Evolutionary conservation across 495 filamentous ascomycete species (phyloP).

Genomic region (Lepidopterella palustris): DNA sequence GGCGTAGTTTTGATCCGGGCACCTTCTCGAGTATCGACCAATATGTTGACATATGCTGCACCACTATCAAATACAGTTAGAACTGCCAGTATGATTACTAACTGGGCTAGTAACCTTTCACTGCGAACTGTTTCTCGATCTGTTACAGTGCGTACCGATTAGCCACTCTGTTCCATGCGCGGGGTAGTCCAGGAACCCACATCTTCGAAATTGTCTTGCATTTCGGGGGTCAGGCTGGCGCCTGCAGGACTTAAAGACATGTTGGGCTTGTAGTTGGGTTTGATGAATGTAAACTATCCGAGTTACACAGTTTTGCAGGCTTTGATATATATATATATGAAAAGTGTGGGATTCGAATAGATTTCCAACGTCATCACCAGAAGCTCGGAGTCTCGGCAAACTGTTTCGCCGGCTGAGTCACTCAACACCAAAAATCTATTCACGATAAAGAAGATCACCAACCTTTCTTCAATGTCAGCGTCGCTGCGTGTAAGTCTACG

Average conservation of each 20-base stretch:
- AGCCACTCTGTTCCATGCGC: background rate
- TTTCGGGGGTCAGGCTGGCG: conserved; percentile 54
- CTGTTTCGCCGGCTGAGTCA: conserved; percentile 11
- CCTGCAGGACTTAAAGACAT: conserved; percentile 44
- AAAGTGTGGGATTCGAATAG: background rate
- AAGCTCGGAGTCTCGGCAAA: background rate
- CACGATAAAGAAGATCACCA: conserved; percentile 1
- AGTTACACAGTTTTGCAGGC: too few relatives aligned
- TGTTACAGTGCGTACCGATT: conserved; percentile 35
- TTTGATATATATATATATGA: too few relatives aligned
- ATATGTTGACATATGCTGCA: conserved; percentile 93
- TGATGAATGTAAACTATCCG: background rate
- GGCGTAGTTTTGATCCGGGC: conserved; percentile 72
- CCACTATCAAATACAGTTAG: conserved; percentile 48
- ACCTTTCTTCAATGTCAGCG: conserved; percentile 22
- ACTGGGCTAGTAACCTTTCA: conserved; percentile 67
- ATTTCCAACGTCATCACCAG: background rate
- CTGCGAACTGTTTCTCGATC: conserved; percentile 99
- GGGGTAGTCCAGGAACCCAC: conserved; percentile 43
- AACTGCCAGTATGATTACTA: background rate
- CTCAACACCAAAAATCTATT: conserved; percentile 22
- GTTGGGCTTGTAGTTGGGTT: background rate
- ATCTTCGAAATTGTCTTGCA: conserved; percentile 73
- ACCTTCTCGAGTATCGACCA: conserved; percentile 91
- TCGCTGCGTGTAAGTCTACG: conserved; percentile 13